A percentile compares a stretch with the other conserved stretches of the same genome.
Conservation (phyloP, 2,329 filamentous ascomycete species). For the Pezicula rhizophila region DNA sequence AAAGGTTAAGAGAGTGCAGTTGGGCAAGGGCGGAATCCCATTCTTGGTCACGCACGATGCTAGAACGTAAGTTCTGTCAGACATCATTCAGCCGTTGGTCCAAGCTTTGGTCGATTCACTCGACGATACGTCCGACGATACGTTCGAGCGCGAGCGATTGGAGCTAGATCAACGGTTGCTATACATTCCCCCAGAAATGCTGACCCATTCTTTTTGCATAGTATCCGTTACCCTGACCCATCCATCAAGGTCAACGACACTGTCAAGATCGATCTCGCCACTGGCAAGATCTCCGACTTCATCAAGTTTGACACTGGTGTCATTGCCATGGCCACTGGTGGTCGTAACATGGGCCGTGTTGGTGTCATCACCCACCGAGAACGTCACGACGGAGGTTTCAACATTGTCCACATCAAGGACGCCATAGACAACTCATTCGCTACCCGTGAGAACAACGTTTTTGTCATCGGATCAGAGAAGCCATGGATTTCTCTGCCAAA, state of each 20-base stretch:
- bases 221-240: conserved; percentile 98
- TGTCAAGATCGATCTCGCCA: conserved; percentile 95
- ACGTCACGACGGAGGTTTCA: conserved; percentile 99
- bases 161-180: conserved; percentile 29
- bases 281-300: conserved; percentile 97
- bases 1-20: conserved; percentile 99
- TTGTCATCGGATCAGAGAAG: conserved; percentile 98
- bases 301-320: conserved; percentile 98
- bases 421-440: conserved; percentile 99
- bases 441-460: conserved; percentile 99
- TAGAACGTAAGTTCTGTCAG: conserved; percentile 97
- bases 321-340: conserved; percentile 97
- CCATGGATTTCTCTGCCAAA: conserved; percentile 99
- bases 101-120: conserved; percentile 79
- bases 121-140: conserved; percentile 3
- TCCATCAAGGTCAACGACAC: conserved; percentile 99
- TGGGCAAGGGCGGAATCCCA: conserved; percentile 99
- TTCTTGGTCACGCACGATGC: conserved; percentile 99
- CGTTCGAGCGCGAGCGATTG: conserved; percentile 14
- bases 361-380: conserved; percentile 99
- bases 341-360: conserved; percentile 99
- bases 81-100: conserved; percentile 99
- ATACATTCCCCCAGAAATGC: conserved; percentile 24
- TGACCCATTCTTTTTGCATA: conserved; percentile 37
- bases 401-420: conserved; percentile 99